phyloP scores from a whole-genome alignment of 306 rosid genomes.

The Vigna nakashimae region DNA sequence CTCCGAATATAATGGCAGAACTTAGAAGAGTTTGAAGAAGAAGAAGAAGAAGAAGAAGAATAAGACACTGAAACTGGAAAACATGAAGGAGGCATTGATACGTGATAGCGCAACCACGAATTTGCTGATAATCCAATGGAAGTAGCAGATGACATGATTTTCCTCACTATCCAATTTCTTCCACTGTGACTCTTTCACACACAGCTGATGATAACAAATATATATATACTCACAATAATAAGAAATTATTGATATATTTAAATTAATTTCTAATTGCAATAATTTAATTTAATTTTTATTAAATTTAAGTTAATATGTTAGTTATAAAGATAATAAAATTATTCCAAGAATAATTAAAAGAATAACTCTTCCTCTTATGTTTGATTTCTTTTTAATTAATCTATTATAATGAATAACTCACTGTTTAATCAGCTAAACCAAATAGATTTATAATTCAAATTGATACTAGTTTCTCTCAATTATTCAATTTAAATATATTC shows the following conservation, averaged over 20 bases:
- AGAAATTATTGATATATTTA: not conserved
- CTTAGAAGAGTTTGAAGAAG: constrained; percentile 49
- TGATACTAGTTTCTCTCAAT: not conserved
- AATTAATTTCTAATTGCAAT: too few species aligned
- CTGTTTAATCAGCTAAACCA: not conserved
- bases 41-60: constrained; percentile 38
- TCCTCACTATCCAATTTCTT: not conserved
- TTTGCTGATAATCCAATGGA: constrained; percentile 46
- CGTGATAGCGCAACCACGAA: constrained; percentile 40
- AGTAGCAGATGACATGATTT: constrained; percentile 56
- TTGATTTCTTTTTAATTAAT: too few species aligned
- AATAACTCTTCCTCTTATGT: too few species aligned
- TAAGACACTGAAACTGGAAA: constrained; percentile 34
- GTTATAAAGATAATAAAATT: too few species aligned
- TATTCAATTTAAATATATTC: not conserved
- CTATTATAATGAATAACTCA: too few species aligned
- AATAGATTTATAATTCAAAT: not conserved
- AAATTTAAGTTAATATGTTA: too few species aligned
- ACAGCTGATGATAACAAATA: not conserved
- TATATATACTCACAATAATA: too few species aligned
- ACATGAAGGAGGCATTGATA: constrained; percentile 31
- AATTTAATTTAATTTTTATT: too few species aligned
- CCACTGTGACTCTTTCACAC: not conserved
- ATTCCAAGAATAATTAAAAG: too few species aligned
- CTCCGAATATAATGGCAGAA: constrained; percentile 41